These are phyloP conservation scores for Nakaseomyces kungkrabaensis DNA, from an alignment of 1,139 yeast species.

Conservation along the genomic window DNA sequence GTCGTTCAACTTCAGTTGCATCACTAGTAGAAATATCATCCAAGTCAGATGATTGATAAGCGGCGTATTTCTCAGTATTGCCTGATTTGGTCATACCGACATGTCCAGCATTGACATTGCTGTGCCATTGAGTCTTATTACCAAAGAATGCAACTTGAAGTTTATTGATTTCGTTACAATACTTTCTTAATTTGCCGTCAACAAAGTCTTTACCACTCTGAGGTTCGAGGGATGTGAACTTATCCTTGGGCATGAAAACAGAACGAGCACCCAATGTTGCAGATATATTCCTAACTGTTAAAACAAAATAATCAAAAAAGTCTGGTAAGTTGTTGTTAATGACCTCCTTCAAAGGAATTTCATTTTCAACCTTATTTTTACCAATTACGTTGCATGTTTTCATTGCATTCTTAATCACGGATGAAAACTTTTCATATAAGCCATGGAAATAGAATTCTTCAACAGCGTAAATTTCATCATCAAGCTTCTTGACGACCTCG, in stretches of 20 bases:
- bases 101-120: conserved; percentile 14
- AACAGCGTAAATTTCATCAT: conserved; percentile 20
- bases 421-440: conserved; percentile 39
- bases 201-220: conserved; percentile 36
- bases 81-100: conserved; percentile 17
- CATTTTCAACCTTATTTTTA: conserved; percentile 25
- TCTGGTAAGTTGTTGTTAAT: conserved; percentile 38
- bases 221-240: conserved; percentile 29
- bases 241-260: conserved; percentile 41
- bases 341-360: conserved; percentile 23
- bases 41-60: conserved; percentile 28
- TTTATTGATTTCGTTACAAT: conserved; percentile 23
- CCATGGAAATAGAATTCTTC: conserved; percentile 24
- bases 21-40: conserved; percentile 26
- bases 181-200: conserved; percentile 35
- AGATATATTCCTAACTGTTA: conserved; percentile 30
- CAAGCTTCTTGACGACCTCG: conserved; percentile 21
- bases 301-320: conserved; percentile 36
- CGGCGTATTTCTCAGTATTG: conserved; percentile 8
- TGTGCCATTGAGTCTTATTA: conserved; percentile 22
- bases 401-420: conserved; percentile 36
- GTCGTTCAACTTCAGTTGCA: conserved; percentile 18
- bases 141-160: conserved; percentile 19
- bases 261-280: conserved; percentile 51
- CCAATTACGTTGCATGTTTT: conserved; percentile 39